Evolutionary conservation across 352 stramenopile genomes (phyloP), one percentile per base, ranked within the genome.

Genomic region (Phytopythium oedochilum): DNA sequence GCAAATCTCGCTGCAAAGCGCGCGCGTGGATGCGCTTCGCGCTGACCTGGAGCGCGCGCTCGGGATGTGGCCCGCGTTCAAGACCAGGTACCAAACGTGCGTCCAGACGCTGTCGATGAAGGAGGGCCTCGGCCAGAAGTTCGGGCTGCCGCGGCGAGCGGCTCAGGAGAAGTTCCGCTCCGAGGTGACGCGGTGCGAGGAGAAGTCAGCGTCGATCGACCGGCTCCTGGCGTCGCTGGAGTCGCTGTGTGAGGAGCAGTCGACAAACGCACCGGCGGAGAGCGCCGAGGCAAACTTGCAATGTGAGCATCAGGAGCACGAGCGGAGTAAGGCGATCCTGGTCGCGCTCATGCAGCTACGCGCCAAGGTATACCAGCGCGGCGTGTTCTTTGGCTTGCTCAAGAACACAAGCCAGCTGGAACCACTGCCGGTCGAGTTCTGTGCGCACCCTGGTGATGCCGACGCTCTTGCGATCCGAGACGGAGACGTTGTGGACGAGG

Each of bases 81-180:
- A 92, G 51, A 45, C 56, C 9, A 71, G 83, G 20, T 86, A 89
- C 60, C 78, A 92, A 29, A 26, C 45, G n/a, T 94, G 77, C 47
- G 58, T 89, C 20, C 86, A 94, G 55, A 83, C 60, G 35, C 60
- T 97, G 43, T 91, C 82, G 17, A 90, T 97, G 68, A 84, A 86
- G 49, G 86, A 97, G 59, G 89, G 90, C 0, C 67, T 97, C 0
- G 89, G 89, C 0, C 86, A 90, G 61, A 97, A 94, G 64, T 97
- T 92, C 35, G 88, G 90, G 15, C 63, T 91, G 23, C 90, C 90
- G 49, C 67, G 86, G 0, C 81, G 89, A 31, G 84, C 73, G 14
- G 88, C 90, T 2, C 86, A 96, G 59, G 89, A 97, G 54, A 61
- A 76, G 15, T 88, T 93, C 36, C 76, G 90, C 5, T 92, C 83